A percentile compares a stretch with the other conserved stretches of the same genome.
Conservation (phyloP, 176 grass and related monocot genomes). For the Themeda triandra region DNA sequence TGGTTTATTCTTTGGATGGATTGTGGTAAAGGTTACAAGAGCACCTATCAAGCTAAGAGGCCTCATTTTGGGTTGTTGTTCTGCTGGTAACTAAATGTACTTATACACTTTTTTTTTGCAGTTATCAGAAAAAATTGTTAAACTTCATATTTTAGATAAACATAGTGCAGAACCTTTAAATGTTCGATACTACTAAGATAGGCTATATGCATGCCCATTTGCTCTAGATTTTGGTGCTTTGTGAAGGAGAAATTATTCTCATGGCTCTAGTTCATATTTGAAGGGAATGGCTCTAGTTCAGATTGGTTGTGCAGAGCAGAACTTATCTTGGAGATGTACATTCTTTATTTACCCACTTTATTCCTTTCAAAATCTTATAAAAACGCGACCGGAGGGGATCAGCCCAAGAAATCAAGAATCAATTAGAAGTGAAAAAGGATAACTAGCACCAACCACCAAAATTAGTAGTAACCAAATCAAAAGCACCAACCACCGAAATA, state of each 20-base stretch:
- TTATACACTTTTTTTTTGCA: neutral
- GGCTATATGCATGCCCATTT: neutral
- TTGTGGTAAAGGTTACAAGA: conserved; percentile 54
- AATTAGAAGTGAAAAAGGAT: too few relatives aligned
- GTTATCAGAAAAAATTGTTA: neutral
- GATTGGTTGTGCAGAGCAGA: neutral
- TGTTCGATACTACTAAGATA: too few relatives aligned
- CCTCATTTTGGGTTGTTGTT: conserved; percentile 86
- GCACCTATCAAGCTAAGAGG: conserved; percentile 56
- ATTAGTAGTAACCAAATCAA: too few relatives aligned
- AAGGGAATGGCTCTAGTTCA: neutral
- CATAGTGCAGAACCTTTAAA: neutral
- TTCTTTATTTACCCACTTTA: too few relatives aligned
- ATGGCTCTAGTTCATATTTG: conserved; percentile 3
- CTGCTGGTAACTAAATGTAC: conserved; percentile 55
- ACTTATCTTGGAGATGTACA: neutral
- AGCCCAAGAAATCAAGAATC: too few relatives aligned
- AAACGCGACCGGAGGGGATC: too few relatives aligned
- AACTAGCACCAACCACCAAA: too few relatives aligned
- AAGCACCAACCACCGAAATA: too few relatives aligned
- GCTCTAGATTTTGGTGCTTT: neutral
- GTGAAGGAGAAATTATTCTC: neutral
- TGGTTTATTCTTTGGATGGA: conserved; percentile 72
- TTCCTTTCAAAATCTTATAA: too few relatives aligned
- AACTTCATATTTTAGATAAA: neutral